These are phyloP conservation scores for Sporothrix dimorphospora DNA, from an alignment of 2,329 filamentous ascomycete genomes.

Conservation along the genomic window DNA sequence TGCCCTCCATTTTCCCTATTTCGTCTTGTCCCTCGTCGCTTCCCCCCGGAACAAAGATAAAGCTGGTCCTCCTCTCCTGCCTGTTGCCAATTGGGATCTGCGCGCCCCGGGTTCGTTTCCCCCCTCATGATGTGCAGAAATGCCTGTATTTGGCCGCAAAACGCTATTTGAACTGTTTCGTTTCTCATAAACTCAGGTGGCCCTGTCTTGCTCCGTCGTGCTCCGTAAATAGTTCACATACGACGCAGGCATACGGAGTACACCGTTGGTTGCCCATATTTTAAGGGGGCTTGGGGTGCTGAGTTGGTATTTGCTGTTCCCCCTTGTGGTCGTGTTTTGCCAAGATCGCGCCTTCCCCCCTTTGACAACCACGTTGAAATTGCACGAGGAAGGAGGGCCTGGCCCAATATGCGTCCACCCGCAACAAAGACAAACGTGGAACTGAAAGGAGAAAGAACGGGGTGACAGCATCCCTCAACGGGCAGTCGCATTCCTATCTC, in stretches of 20 bases:
- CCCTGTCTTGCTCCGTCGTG: neutral
- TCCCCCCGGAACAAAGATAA: constrained; percentile 32
- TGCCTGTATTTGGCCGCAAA: neutral
- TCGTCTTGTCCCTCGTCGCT: neutral
- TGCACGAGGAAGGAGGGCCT: constrained; percentile 16
- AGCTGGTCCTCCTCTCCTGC: constrained; percentile 22
- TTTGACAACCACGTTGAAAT: constrained; percentile 15
- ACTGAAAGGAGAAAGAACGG: neutral
- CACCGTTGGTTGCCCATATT: neutral
- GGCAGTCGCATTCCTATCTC: neutral
- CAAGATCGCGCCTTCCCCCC: constrained; percentile 25
- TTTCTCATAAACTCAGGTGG: neutral
- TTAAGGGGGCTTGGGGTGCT: neutral
- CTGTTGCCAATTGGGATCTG: constrained; percentile 18
- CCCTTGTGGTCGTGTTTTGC: constrained; percentile 11
- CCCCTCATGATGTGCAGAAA: constrained; percentile 8
- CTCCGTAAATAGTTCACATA: neutral
- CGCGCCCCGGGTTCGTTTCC: neutral
- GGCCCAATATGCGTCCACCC: neutral
- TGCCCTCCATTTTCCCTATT: constrained; percentile 4
- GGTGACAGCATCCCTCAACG: neutral
- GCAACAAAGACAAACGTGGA: constrained; percentile 9
- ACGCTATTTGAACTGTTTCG: neutral
- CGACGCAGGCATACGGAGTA: neutral
- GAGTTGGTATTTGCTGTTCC: neutral